Base-by-base conservation (phyloP, 805 yeast genomes). In the Saccharomyces kudriavzevii region DNA sequence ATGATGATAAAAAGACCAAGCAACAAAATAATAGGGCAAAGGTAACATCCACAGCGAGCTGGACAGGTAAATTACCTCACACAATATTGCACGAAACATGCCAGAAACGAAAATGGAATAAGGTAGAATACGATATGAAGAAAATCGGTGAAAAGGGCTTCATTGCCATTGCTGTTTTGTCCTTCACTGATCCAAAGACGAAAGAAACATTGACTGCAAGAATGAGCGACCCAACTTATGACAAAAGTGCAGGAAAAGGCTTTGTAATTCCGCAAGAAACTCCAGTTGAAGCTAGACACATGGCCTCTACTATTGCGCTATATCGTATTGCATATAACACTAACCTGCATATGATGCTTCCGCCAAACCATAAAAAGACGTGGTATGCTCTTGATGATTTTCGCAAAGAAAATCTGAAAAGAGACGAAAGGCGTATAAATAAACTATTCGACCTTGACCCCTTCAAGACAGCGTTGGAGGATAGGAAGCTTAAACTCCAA, bases 31-130 rank as follows among this genome's bases (percentile, higher is more conserved):
- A 72, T 57, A 64, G 83, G 58, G 67, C 78, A 28, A 70, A 77
- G n/a, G 86, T 83, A 0, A 78, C 87, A 0, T 84, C 86, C 14
- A 79, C 85, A 40, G 73, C 83, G 47, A 89, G 92, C 28, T 90
- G 97, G 97, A 90, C 97, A 0, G 99, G 99, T 1, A 92, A 92
- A 62, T 74, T 92, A 14, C 98, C 99, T 0, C 89, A 87, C 2
- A 83, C 94, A 0, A 70, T 92, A 17, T 76, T 92, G 4, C 89
- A 89, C 63, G 99, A 92, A 64, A 85, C 83, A 58, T 87, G 94
- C 57, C 97, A 89, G 67, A 87, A 85, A 66, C 82, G 80, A 55
- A 89, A 89, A 69, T 92, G 99, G 99, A 85, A 84, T 54, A 85
- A 84, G 59, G 95, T 89, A 3, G 83, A 79, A 24, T 88, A 89